Conservation (phyloP, 139 green algal species). For the Pleodorina starrii region DNA sequence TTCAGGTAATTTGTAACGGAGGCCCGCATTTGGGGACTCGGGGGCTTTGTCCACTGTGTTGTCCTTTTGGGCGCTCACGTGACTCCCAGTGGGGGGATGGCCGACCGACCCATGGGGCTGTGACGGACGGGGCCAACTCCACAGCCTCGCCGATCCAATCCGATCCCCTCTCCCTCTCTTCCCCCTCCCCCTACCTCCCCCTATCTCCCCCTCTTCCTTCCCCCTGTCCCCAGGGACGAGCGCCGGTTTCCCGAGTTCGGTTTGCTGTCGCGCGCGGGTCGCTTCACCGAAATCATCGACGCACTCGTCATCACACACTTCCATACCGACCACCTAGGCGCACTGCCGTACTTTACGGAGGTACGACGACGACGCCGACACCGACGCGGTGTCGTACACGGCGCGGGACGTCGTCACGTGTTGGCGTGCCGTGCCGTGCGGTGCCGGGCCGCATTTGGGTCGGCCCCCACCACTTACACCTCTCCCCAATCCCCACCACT, state of each 20-base stretch:
- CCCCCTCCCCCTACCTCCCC: no score
- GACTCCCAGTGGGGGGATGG: neutral
- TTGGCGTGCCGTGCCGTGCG: no score
- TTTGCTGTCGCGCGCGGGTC: constrained; percentile 50
- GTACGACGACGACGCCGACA: no score
- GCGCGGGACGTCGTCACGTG: no score
- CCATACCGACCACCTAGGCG: constrained; percentile 79
- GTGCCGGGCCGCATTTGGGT: no score
- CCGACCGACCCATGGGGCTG: neutral
- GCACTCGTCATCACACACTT: constrained; percentile 82
- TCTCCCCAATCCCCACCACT: no score
- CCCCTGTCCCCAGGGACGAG: neutral
- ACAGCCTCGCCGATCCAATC: no score
- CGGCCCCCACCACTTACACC: no score
- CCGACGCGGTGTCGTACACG: no score
- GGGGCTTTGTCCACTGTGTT: neutral
- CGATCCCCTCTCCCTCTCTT: no score
- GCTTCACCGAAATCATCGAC: constrained; percentile 61
- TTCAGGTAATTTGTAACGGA: constrained; percentile 23
- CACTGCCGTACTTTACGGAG: constrained; percentile 80
- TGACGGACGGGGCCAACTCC: neutral
- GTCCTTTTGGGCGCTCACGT: neutral
- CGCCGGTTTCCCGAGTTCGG: constrained; percentile 64
- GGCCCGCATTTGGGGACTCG: neutral
- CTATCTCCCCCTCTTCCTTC: no score